Percentiles rank a stretch among this genome's conserved stretches.
Evolutionary conservation across 352 stramenopile species (phyloP).

Genomic region (Globisporangium cylindrosporum): DNA sequence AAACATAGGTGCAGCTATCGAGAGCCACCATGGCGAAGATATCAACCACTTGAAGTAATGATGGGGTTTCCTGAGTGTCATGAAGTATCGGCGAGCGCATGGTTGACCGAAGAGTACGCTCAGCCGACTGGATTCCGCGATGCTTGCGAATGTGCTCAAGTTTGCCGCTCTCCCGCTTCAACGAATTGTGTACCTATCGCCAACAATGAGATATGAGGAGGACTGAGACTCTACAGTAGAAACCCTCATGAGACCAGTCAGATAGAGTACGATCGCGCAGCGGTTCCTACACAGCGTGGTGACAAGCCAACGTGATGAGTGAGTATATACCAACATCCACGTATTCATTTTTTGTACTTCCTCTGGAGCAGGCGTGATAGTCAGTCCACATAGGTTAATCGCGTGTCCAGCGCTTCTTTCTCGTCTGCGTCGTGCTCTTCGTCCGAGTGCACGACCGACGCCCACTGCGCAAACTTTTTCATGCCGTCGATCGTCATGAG

Average conservation of each 20-base stretch:
- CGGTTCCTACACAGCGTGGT: no score
- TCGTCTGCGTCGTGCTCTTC: constrained; percentile 30
- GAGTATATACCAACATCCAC: not conserved
- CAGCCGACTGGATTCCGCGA: not conserved
- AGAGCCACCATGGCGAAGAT: not conserved
- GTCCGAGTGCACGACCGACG: constrained; percentile 46
- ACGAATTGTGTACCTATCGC: not conserved
- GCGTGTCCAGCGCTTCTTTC: constrained; percentile 37
- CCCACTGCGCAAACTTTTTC: constrained; percentile 83
- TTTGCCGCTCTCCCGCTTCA: not conserved
- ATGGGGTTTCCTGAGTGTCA: not conserved
- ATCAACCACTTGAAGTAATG: not conserved
- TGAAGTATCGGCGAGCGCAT: not conserved
- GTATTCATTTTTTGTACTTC: not conserved
- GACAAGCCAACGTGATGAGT: no score
- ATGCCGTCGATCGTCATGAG: constrained; percentile 83
- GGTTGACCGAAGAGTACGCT: not conserved
- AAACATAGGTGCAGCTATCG: not conserved
- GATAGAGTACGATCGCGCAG: not conserved
- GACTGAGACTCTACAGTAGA: no score
- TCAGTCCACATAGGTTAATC: constrained; percentile 59
- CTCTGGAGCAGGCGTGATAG: not conserved
- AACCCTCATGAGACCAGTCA: not conserved
- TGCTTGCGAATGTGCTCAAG: not conserved
- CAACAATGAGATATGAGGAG: not conserved